phyloP scores from a whole-genome alignment of 2,329 filamentous ascomycete genomes.

The Colletotrichum noveboracense region DNA sequence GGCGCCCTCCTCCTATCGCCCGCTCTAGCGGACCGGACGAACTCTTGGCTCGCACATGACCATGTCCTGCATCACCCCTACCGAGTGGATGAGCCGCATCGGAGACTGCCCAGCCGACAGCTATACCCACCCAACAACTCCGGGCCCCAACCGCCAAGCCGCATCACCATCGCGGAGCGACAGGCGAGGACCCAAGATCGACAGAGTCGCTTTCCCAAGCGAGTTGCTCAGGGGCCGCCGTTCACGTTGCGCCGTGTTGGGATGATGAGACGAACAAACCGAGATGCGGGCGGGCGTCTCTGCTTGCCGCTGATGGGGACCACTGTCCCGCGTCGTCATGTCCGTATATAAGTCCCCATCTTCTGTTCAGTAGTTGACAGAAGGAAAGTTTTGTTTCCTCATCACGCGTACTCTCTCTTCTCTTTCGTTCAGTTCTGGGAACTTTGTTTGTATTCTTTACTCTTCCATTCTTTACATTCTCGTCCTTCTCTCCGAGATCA shows the following conservation, averaged over 20 bases:
- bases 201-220: background rate
- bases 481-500: constrained; percentile 7
- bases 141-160: background rate
- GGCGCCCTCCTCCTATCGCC: background rate
- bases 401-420: constrained; percentile 5
- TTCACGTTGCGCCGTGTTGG: background rate
- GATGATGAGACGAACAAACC: constrained; percentile 4
- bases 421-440: constrained; percentile 26
- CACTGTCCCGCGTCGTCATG: background rate
- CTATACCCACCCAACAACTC: background rate
- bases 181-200: background rate
- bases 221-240: background rate
- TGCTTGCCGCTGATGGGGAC: background rate
- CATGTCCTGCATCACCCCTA: background rate
- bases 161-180: background rate
- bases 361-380: background rate
- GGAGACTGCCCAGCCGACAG: constrained; percentile 4
- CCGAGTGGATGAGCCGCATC: background rate
- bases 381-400: background rate
- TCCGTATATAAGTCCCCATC: constrained; percentile 10
- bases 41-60: constrained; percentile 8
- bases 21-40: background rate
- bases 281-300: background rate
- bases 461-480: constrained; percentile 11
- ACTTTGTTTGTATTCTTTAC: constrained; percentile 10